Evolutionary conservation across 78 protist species (phyloP), one percentile per base, ranked within the genome.

Genomic region (Guillardia theta): DNA sequence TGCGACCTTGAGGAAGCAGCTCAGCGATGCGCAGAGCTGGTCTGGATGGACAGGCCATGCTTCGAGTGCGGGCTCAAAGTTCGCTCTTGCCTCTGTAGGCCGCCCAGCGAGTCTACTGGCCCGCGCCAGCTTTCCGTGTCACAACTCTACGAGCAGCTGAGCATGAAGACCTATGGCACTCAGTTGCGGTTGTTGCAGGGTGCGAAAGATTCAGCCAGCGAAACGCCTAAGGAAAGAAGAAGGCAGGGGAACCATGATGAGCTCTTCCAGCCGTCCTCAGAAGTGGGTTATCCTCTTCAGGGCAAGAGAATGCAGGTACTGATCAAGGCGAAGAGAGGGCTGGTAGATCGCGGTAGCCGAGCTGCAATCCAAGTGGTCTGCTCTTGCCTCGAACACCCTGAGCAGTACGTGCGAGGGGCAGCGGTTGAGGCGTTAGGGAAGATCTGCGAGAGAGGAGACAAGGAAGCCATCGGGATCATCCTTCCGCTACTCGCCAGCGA

Each of bases 21-120:
- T 58, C 46, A 70, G 22, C 33, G 41, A 12, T 24, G 9, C 10
- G 83, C 83, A 70, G 83, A 70, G 41, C 10, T 33, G 10, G 36
- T 70, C 33, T 70, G 9, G 36, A 36, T 70, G 41, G 22, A 70
- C 5, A 12, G 22, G 41, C 83, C 6, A 33, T 70, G 83, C 83
- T 70, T 4, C 36, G 83, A 70, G 83, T 70, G 83, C 41, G 83
- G 83, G 27, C 83, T 70, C 83, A 70, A 70, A 43, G 41, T 70
- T 1, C 83, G 22, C 36, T 36, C 9, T 43, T 70, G 83, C 6
- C 83, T 70, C 41, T 70, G 83, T 43, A 12, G 21, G 70, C 1
- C 70, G 21, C 70, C 70, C 70, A 27, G 39, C 27, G 21, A 27
- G 39, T 58, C 70, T 24, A n/a, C n/a, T n/a, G n/a, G n/a, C n/a